phyloP scores from a whole-genome alignment of 306 rosid genomes.

The Malus asiatica region DNA sequence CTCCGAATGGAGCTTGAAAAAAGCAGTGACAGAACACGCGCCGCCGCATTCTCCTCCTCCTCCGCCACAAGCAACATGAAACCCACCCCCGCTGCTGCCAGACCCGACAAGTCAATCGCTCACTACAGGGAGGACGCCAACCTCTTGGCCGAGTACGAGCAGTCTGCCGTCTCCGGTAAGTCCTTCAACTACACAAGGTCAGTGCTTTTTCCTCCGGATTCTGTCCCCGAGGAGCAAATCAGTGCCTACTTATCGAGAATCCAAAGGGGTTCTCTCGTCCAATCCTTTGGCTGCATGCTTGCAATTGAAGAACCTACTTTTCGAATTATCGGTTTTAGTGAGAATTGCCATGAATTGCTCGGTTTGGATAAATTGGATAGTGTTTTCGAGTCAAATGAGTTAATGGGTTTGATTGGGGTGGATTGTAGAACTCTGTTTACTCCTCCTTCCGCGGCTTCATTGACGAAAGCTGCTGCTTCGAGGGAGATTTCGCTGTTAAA shows the following conservation, averaged over 20 bases:
- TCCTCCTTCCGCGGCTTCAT: slow-evolving; percentile 54
- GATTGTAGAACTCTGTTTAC: slow-evolving; percentile 61
- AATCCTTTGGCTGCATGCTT: slow-evolving; percentile 72
- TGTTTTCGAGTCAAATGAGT: slow-evolving; percentile 13
- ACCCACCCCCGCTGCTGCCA: background rate
- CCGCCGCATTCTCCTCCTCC: slow-evolving; percentile 32
- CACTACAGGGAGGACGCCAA: slow-evolving; percentile 65
- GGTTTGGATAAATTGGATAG: slow-evolving; percentile 25
- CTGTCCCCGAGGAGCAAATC: slow-evolving; percentile 58
- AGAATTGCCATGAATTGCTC: slow-evolving; percentile 56
- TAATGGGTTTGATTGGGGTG: slow-evolving; percentile 40
- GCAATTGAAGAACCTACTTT: slow-evolving; percentile 53
- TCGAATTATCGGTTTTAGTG: slow-evolving; percentile 53
- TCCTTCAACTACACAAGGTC: slow-evolving; percentile 57
- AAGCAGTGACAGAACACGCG: slow-evolving; percentile 28
- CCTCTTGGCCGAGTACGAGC: slow-evolving; percentile 58
- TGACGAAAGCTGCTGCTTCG: slow-evolving; percentile 44
- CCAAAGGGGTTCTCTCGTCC: slow-evolving; percentile 73
- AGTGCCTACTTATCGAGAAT: slow-evolving; percentile 46
- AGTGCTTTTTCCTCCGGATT: slow-evolving; percentile 29
- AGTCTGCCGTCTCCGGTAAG: slow-evolving; percentile 51
- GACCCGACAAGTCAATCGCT: slow-evolving; percentile 31
- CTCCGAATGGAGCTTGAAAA: slow-evolving; percentile 23
- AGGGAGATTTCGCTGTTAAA: slow-evolving; percentile 58
- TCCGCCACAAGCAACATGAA: slow-evolving; percentile 46